Conservation (phyloP, 1,139 yeast genomes). For the Saccharomyces hybrid region DNA sequence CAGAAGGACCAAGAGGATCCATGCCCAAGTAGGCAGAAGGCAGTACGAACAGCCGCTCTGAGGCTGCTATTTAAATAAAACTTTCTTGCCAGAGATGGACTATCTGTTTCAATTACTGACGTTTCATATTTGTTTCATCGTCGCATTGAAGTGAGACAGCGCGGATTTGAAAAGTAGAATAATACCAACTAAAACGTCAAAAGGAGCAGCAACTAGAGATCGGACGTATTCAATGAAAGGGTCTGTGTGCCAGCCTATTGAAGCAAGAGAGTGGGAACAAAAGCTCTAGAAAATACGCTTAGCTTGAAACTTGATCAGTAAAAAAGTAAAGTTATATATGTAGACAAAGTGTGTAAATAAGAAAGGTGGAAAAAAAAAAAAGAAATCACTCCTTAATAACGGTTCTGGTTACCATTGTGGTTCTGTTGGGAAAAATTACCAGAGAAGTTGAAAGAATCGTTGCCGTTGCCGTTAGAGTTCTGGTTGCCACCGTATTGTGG, state of each 20-base stretch:
- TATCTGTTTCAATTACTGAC: not conserved
- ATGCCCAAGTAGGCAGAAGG: not conserved
- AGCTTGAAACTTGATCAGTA: not conserved
- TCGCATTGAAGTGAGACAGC: not conserved
- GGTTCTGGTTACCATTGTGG: not conserved
- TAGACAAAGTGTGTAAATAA: not conserved
- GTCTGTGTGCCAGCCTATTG: not conserved
- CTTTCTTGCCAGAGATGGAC: not conserved
- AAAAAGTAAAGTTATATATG: not conserved
- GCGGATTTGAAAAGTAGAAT: not conserved
- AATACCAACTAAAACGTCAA: not conserved
- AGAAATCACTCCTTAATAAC: not conserved
- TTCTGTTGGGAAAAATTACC: conserved; percentile 3
- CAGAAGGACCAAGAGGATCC: not conserved
- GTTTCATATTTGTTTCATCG: not conserved
- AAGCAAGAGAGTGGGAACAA: not conserved
- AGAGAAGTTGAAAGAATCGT: conserved; percentile 2
- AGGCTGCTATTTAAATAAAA: not conserved
- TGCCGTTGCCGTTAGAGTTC: not conserved
- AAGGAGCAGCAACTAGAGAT: not conserved
- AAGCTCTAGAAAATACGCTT: not conserved
- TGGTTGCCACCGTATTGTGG: conserved; percentile 2
- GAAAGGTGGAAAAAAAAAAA: not conserved
- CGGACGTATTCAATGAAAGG: not conserved
- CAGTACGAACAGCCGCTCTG: not conserved